These are phyloP conservation scores for Macrolepiota dolichaula DNA, from an alignment of 768 basidiomycete genomes.

Conservation along the genomic window DNA sequence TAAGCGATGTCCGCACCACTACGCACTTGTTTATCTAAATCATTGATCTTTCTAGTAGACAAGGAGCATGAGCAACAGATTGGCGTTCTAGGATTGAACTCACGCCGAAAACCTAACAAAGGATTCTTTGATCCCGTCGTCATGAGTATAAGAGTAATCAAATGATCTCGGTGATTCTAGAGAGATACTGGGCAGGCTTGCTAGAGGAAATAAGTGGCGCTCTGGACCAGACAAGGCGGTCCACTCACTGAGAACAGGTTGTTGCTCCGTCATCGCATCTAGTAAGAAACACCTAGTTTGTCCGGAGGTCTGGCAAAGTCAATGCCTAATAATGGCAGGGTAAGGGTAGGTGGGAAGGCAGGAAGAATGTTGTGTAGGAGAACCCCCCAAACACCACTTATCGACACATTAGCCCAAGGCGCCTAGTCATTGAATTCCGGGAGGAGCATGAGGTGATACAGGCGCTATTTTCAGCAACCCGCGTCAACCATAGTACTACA, in stretches of 20 bases:
- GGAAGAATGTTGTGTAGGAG: too few relatives aligned
- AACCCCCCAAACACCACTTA: too few relatives aligned
- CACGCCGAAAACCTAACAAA: not conserved
- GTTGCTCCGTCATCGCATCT: not conserved
- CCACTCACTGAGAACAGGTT: not conserved
- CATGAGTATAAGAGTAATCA: conserved; percentile 4
- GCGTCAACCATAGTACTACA: too few relatives aligned
- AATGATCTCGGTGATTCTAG: not conserved
- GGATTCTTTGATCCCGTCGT: conserved; percentile 5
- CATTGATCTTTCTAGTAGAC: not conserved
- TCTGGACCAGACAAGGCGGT: not conserved
- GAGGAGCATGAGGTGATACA: too few relatives aligned
- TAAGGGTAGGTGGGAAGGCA: too few relatives aligned
- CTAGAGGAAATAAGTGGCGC: not conserved
- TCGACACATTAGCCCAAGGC: too few relatives aligned
- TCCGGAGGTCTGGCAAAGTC: too few relatives aligned
- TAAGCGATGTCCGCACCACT: not conserved
- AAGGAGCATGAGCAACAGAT: not conserved
- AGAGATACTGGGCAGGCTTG: not conserved
- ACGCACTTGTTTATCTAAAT: conserved; percentile 3
- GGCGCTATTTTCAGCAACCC: too few relatives aligned
- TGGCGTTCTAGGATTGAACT: not conserved
- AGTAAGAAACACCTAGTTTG: too few relatives aligned
- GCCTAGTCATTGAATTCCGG: too few relatives aligned
- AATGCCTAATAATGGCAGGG: too few relatives aligned